Conservation (phyloP, 140 eudicot genomes). For the Eryngium alpinum region DNA sequence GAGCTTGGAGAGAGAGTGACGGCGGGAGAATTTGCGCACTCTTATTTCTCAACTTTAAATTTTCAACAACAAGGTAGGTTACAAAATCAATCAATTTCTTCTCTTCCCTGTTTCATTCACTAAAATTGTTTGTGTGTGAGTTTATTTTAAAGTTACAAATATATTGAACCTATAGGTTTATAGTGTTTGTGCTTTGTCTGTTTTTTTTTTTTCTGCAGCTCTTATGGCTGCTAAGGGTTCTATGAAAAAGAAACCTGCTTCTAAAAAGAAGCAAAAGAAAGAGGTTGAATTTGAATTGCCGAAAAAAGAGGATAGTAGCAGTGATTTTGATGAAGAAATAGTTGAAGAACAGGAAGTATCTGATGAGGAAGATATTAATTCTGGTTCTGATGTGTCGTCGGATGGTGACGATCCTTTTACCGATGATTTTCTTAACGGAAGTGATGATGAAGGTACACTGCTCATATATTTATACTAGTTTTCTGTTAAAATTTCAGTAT, state of each 20-base stretch:
- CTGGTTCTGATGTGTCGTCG: constrained; percentile 49
- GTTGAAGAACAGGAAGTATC: constrained; percentile 20
- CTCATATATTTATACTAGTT: not conserved
- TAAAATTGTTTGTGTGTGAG: too few species aligned
- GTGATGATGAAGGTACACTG: constrained; percentile 25
- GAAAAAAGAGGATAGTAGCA: constrained; percentile 30
- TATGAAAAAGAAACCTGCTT: constrained; percentile 26
- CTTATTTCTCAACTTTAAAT: too few species aligned
- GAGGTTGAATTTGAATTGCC: constrained; percentile 6
- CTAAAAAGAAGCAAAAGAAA: constrained; percentile 49
- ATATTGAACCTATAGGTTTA: too few species aligned
- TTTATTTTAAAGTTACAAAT: too few species aligned
- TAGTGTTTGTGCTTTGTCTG: too few species aligned
- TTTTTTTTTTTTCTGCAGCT: too few species aligned
- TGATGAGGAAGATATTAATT: constrained; percentile 37
- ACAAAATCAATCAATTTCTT: too few species aligned
- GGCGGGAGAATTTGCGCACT: too few species aligned
- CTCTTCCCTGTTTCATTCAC: too few species aligned
- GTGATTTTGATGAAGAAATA: constrained; percentile 46
- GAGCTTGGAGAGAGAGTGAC: too few species aligned
- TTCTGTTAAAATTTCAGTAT: not conserved
- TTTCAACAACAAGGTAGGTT: too few species aligned
- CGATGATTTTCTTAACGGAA: constrained; percentile 55
- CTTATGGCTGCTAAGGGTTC: constrained; percentile 19
- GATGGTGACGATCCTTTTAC: constrained; percentile 64